Evolutionary conservation across 2,329 filamentous ascomycete genomes (phyloP).

Genomic region (Xylaria sp.): DNA sequence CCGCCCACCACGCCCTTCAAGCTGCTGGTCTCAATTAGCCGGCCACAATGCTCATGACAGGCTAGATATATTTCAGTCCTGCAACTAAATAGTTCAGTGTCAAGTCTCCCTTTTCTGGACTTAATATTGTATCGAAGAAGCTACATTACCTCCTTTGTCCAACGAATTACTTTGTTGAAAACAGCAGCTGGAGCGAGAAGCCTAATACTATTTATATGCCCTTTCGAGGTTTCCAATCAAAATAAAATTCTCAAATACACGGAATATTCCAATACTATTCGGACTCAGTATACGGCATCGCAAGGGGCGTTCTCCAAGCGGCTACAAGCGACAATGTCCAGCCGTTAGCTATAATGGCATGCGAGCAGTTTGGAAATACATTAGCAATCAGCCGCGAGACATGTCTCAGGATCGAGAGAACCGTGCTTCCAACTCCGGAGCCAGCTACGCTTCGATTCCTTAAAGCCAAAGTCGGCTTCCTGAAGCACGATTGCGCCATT

Average conservation of each 20-base stretch:
- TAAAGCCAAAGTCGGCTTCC: conserved; percentile 23
- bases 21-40: too few relatives aligned
- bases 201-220: background rate
- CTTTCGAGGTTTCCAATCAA: background rate
- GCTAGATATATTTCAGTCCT: too few relatives aligned
- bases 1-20: too few relatives aligned
- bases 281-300: conserved; percentile 10
- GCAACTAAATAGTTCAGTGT: too few relatives aligned
- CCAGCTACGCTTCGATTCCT: conserved; percentile 23
- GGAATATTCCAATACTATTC: background rate
- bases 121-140: too few relatives aligned
- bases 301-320: conserved; percentile 26
- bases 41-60: too few relatives aligned
- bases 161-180: too few relatives aligned
- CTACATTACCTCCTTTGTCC: too few relatives aligned
- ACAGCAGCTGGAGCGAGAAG: too few relatives aligned
- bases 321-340: conserved; percentile 30
- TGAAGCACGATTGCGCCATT: conserved; percentile 22
- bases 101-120: too few relatives aligned
- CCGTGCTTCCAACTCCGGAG: conserved; percentile 23
- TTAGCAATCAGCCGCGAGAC: conserved; percentile 28
- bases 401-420: conserved; percentile 20
- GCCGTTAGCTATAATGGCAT: conserved; percentile 30
- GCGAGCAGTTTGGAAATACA: conserved; percentile 31
- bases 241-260: background rate